Percentiles rank a stretch among this genome's conserved stretches.
Evolutionary conservation across 2,329 filamentous ascomycete genomes (phyloP).

Genomic region (Ophiostoma fasciatum): DNA sequence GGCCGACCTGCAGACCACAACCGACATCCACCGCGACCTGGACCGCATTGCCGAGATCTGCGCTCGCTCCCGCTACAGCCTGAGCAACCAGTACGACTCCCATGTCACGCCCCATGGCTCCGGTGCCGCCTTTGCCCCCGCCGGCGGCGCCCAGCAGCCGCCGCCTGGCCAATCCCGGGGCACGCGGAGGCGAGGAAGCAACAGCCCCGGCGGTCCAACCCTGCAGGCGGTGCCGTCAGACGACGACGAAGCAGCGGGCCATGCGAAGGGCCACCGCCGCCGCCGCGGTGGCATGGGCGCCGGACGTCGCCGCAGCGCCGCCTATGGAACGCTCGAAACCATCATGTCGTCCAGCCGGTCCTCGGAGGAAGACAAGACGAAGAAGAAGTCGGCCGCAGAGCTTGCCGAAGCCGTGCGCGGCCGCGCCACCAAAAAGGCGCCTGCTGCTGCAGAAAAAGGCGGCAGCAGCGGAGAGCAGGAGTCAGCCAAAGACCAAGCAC

Average conservation of each 20-base stretch:
- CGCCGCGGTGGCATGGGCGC: slow-evolving; percentile 26
- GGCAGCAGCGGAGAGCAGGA: too few species aligned
- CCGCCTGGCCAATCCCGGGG: too few species aligned
- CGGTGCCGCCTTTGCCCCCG: slow-evolving; percentile 41
- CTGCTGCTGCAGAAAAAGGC: too few species aligned
- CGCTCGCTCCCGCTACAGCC: slow-evolving; percentile 46
- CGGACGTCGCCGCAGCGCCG: slow-evolving; percentile 32
- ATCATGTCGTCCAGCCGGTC: slow-evolving; percentile 53
- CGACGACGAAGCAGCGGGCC: slow-evolving; percentile 36
- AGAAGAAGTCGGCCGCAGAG: slow-evolving; percentile 42
- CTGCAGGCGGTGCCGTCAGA: slow-evolving; percentile 42
- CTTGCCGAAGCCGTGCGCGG: slow-evolving; percentile 40
- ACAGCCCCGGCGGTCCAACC: slow-evolving; percentile 36
- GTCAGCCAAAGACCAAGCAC: too few species aligned
- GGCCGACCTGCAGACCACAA: slow-evolving; percentile 22
- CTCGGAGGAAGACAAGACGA: slow-evolving; percentile 46
- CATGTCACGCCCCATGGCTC: slow-evolving; percentile 48
- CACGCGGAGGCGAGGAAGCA: too few species aligned
- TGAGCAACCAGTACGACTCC: slow-evolving; percentile 53
- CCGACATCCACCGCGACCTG: slow-evolving; percentile 40
- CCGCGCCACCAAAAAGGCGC: slow-evolving; percentile 25
- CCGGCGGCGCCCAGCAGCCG: too few species aligned
- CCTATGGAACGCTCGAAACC: slow-evolving; percentile 48
- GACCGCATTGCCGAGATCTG: slow-evolving; percentile 54
- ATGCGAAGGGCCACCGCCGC: slow-evolving; percentile 21